A percentile compares a stretch with the other conserved stretches of the same genome.
Conservation (phyloP, 768 basidiomycete species). For the Fomitopsis serialis region DNA sequence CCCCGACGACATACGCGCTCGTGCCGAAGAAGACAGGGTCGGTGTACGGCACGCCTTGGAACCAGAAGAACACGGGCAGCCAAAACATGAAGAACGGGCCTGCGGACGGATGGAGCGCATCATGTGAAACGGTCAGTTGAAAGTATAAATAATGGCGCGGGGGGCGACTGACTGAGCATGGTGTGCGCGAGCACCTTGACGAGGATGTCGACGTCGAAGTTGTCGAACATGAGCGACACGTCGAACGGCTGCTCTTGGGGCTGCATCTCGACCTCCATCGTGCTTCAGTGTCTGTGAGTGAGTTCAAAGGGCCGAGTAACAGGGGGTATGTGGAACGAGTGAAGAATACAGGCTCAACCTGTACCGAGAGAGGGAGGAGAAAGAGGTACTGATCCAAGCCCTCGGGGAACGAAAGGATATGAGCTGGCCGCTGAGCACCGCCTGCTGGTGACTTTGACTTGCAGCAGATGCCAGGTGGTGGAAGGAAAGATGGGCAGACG, state of each 20-base stretch:
- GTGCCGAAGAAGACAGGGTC: constrained; percentile 49
- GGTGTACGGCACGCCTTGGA: constrained; percentile 53
- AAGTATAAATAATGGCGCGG: not conserved
- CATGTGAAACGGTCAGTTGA: not conserved
- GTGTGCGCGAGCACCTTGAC: constrained; percentile 78
- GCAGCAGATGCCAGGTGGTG: not conserved
- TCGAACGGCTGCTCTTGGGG: constrained; percentile 24
- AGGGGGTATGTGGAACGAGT: not conserved
- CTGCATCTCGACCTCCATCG: constrained; percentile 9
- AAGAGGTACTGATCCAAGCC: not conserved
- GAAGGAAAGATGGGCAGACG: not conserved
- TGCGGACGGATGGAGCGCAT: constrained; percentile 20
- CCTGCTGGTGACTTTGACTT: constrained; percentile 2
- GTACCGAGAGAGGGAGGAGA: not conserved
- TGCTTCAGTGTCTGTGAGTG: not conserved
- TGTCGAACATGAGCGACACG: constrained; percentile 55
- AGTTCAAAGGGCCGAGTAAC: not conserved
- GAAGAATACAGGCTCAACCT: constrained; percentile 15
- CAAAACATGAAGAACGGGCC: constrained; percentile 84
- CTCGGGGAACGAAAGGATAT: not conserved
- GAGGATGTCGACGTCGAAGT: constrained; percentile 70
- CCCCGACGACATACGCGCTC: constrained; percentile 46
- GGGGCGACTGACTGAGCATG: constrained; percentile 59
- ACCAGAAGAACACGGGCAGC: constrained; percentile 72
- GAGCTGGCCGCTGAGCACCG: not conserved